phyloP scores from a whole-genome alignment of 306 rosid species.

The Astragalus glycyphyllos region DNA sequence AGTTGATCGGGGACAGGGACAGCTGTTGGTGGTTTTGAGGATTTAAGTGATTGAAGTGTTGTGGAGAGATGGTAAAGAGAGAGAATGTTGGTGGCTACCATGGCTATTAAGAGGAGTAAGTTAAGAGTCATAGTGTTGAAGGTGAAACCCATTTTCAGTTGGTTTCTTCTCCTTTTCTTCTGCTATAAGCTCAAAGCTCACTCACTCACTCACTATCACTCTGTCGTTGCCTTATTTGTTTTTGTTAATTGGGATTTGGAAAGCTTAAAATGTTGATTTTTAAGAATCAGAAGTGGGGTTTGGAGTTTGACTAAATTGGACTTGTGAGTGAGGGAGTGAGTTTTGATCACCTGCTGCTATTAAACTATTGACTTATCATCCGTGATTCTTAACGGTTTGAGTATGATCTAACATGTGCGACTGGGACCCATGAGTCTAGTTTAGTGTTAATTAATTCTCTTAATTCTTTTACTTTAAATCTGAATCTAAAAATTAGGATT shows the following conservation, averaged over 20 bases:
- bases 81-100: conserved; percentile 96
- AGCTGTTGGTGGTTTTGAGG: conserved; percentile 43
- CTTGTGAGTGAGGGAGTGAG: conserved; percentile 11
- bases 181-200: neutral
- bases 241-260: conserved; percentile 9
- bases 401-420: no score
- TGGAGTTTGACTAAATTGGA: conserved; percentile 31
- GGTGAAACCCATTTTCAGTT: conserved; percentile 66
- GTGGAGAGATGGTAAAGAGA: conserved; percentile 93
- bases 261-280: neutral
- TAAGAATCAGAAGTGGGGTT: conserved; percentile 35
- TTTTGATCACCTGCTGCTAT: no score
- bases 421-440: no score
- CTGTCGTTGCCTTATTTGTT: conserved; percentile 11
- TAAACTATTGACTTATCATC: no score
- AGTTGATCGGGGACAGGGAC: conserved; percentile 77
- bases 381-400: no score
- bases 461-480: no score
- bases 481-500: no score
- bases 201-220: neutral
- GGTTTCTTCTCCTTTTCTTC: neutral
- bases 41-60: conserved; percentile 61
- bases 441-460: no score
- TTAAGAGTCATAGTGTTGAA: conserved; percentile 90
- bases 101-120: conserved; percentile 75